Base-by-base conservation (phyloP, 1,284 basidiomycete species). In the Tetrapyrgos nigripes region DNA sequence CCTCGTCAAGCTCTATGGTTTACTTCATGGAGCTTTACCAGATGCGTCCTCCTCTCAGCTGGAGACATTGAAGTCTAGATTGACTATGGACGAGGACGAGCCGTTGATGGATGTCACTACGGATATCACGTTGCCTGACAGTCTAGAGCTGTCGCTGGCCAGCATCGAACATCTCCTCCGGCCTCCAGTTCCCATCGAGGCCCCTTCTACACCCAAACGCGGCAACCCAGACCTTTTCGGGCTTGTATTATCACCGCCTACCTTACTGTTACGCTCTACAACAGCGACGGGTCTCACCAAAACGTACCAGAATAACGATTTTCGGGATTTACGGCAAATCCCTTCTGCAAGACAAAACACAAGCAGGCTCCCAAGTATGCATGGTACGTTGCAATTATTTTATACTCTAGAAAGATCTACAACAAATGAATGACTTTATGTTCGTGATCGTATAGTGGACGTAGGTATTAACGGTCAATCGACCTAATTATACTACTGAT, bases 281-380 rank as follows among this genome's bases (percentile, higher is more conserved):
- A 87, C 85, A 1, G 84, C 86, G 24, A 89, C 88, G 1, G 88
- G 89, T n/a, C 78, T 93, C 29, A 92, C 91, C 17, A 93, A 92
- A 75, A 92, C 82, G 59, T 93, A 93, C 65, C 70, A 70, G 23
- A 88, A 83, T 68, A 92, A 93, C 65, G 91, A 92, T 70, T 93
- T 93, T 65, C 79, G 91, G 57, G 83, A 89, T 68, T 75, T 92
- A 63, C 79, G 91, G 52, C 86, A 88, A 70, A 75, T 79, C 28
- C 81, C 88, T 31, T 82, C 83, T 21, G 83, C 87, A 61, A 83
- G 88, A 63, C 82, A 89, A 70, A 93, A 93, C 69, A 92, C 91
- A 59, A 92, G 91, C 72, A 80, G 91, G 67, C 77, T 93, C 56
- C 91, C 91, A 27, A 92, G 91, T 73, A 88, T 85, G 77, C 91